phyloP scores from a whole-genome alignment of 495 filamentous ascomycete genomes.

The Tetracladium marchalianum region DNA sequence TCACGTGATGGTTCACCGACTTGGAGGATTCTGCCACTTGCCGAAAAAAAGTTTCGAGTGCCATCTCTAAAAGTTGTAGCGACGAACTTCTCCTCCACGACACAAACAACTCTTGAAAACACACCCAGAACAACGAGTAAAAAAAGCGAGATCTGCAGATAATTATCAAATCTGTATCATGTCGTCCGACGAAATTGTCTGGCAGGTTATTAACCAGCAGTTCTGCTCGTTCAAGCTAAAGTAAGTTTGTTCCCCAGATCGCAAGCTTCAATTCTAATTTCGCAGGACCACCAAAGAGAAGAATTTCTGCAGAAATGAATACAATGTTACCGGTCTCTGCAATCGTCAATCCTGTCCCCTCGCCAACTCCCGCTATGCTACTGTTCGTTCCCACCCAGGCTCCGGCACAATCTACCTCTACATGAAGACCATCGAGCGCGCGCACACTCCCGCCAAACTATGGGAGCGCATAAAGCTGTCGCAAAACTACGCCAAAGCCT shows the following conservation, averaged over 20 bases:
- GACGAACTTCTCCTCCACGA: no score
- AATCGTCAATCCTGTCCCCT: constrained; percentile 91
- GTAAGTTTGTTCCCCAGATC: constrained; percentile 35
- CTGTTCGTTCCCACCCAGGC: constrained; percentile 71
- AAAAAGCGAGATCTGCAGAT: no score
- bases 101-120: no score
- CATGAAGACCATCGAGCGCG: constrained; percentile 90
- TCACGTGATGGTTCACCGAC: no score
- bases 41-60: no score
- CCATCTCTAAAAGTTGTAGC: no score
- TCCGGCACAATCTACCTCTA: constrained; percentile 88
- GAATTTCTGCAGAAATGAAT: constrained; percentile 94
- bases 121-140: no score
- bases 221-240: constrained; percentile 97
- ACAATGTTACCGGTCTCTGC: constrained; percentile 91
- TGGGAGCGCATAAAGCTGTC: constrained; percentile 94
- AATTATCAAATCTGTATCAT: constrained; percentile 23
- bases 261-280: constrained; percentile 11
- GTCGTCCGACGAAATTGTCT: constrained; percentile 95
- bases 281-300: constrained; percentile 77
- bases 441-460: constrained; percentile 82
- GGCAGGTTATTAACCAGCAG: constrained; percentile 91
- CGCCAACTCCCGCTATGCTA: constrained; percentile 93
- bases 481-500: constrained; percentile 77
- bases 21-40: no score